These are phyloP conservation scores for Daldinia eschscholtzii DNA, from an alignment of 2,329 filamentous ascomycete species.

Conservation along the genomic window DNA sequence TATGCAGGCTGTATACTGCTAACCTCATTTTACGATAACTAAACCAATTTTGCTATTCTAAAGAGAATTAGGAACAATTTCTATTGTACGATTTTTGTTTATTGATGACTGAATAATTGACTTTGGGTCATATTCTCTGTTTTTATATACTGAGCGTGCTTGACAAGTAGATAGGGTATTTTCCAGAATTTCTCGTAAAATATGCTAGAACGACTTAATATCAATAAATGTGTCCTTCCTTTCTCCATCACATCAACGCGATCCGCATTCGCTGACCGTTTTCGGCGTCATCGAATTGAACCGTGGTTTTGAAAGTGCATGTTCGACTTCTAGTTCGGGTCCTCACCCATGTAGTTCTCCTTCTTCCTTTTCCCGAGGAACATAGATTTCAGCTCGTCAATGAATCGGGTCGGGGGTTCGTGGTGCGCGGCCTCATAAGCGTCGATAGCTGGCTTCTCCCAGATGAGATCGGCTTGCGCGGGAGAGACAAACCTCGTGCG, in stretches of 20 bases:
- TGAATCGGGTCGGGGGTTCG: constrained; percentile 60
- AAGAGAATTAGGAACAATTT: too few species aligned
- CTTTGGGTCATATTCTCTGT: neutral
- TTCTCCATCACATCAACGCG: neutral
- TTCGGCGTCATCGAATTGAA: neutral
- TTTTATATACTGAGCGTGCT: neutral
- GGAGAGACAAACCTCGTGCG: constrained; percentile 67
- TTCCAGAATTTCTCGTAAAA: neutral
- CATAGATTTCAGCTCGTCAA: constrained; percentile 60
- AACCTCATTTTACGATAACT: too few species aligned
- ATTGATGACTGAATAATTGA: neutral
- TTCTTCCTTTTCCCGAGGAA: constrained; percentile 52
- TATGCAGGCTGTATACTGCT: too few species aligned
- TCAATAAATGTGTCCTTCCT: neutral
- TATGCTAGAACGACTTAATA: neutral
- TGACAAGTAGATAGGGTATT: neutral
- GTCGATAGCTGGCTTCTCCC: constrained; percentile 71
- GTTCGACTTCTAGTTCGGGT: constrained; percentile 28
- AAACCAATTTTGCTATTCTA: too few species aligned
- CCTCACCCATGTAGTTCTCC: constrained; percentile 46
- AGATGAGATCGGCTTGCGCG: constrained; percentile 69
- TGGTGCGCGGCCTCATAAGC: constrained; percentile 63
- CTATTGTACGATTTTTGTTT: neutral
- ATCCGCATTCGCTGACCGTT: neutral
- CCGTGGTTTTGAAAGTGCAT: neutral